Conservation (phyloP, 2,329 filamentous ascomycete species). For the Graphilbum ipis-grandicollis region DNA sequence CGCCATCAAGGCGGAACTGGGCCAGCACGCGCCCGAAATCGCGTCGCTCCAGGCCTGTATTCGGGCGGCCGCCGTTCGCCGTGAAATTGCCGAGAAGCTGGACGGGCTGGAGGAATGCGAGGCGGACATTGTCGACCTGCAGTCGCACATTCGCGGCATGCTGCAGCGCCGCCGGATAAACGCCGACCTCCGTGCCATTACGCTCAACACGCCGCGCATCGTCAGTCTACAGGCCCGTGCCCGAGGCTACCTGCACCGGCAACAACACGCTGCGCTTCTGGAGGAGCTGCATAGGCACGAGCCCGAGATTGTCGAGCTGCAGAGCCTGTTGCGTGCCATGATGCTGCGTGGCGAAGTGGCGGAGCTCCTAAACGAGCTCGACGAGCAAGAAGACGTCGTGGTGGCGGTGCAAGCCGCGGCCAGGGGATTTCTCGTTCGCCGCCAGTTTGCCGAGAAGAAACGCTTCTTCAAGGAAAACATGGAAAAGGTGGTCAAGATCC, state of each 20-base stretch:
- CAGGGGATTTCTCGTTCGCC: conserved; percentile 56
- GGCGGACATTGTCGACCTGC: conserved; percentile 29
- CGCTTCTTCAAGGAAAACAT: conserved; percentile 90
- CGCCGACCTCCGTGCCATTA: conserved; percentile 34
- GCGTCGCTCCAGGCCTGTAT: conserved; percentile 31
- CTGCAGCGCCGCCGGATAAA: conserved; percentile 33
- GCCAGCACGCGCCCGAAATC: conserved; percentile 23
- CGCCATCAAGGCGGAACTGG: conserved; percentile 29
- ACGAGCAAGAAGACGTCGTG: conserved; percentile 66
- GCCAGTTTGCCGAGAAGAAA: conserved; percentile 66
- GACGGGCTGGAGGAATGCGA: conserved; percentile 29
- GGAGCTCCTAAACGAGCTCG: conserved; percentile 56
- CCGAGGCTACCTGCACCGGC: conserved; percentile 47
- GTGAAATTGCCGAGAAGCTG: conserved; percentile 28
- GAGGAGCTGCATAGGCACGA: conserved; percentile 53
- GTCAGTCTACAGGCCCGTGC: conserved; percentile 47
- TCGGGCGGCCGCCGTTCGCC: conserved; percentile 36
- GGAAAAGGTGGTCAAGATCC: conserved; percentile 97
- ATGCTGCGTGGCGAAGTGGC: conserved; percentile 59
- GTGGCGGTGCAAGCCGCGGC: conserved; percentile 58
- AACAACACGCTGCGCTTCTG: conserved; percentile 43
- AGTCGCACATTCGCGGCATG: conserved; percentile 45
- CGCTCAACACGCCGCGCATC: conserved; percentile 37
- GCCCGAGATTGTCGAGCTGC: conserved; percentile 49
- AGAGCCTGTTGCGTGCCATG: conserved; percentile 64